Evolutionary conservation across 2,329 filamentous ascomycete species (phyloP).

Genomic region (Coccinonectria pachysandricola): DNA sequence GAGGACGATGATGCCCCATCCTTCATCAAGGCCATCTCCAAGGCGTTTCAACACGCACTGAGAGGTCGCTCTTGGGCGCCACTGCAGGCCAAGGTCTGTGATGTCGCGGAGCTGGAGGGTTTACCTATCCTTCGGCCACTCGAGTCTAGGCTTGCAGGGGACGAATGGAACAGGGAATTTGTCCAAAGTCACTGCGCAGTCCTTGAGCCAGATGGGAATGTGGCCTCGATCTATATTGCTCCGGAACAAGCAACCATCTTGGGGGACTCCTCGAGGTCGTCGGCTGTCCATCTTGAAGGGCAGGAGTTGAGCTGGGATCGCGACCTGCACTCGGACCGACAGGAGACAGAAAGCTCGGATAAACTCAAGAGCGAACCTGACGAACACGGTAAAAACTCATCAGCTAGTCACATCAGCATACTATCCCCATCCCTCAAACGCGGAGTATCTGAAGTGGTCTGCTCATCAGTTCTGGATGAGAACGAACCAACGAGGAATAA

Average conservation of each 20-base stretch:
- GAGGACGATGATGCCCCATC: conserved; percentile 37
- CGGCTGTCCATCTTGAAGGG: conserved; percentile 38
- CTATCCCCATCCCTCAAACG: conserved; percentile 35
- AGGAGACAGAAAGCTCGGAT: conserved; percentile 16
- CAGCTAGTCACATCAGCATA: conserved; percentile 13
- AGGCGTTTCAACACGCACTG: conserved; percentile 40
- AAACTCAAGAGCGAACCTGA: conserved; percentile 22
- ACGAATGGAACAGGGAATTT: conserved; percentile 39
- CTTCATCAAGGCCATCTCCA: conserved; percentile 37
- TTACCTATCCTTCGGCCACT: conserved; percentile 50
- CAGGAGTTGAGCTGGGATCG: conserved; percentile 45
- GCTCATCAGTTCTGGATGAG: conserved; percentile 24
- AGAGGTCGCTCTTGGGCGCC: conserved; percentile 44
- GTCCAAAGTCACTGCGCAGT: conserved; percentile 46
- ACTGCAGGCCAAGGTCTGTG: conserved; percentile 48
- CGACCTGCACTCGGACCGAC: conserved; percentile 38
- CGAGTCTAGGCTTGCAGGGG: conserved; percentile 30
- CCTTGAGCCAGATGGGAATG: conserved; percentile 40
- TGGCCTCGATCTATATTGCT: conserved; percentile 50
- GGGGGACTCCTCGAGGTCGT: conserved; percentile 41
- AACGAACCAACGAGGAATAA: conserved; percentile 26
- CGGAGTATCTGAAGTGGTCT: conserved; percentile 41
- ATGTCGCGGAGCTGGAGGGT: conserved; percentile 42
- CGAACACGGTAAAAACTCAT: conserved; percentile 13
- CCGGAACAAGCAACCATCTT: conserved; percentile 44